phyloP scores from a whole-genome alignment of 768 basidiomycete genomes.

The Kwoniella botswanensis region DNA sequence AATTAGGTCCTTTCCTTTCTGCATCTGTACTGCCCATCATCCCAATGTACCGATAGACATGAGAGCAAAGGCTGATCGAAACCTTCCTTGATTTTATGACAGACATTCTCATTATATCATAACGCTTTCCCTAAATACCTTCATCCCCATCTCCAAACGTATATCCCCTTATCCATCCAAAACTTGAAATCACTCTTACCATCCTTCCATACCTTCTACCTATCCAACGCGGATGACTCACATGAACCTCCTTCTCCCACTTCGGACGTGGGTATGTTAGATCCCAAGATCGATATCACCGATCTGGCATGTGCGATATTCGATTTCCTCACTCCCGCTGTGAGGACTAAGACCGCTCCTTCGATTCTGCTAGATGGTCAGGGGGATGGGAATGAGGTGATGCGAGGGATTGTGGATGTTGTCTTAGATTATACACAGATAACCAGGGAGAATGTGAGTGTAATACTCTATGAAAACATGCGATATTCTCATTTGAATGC shows the following conservation, averaged over 20 bases:
- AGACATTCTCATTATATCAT: conserved; percentile 81
- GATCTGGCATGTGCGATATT: conserved; percentile 77
- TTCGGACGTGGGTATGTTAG: conserved; percentile 59
- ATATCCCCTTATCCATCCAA: conserved; percentile 49
- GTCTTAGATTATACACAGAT: conserved; percentile 81
- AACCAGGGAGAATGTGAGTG: conserved; percentile 81
- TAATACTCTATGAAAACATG: neutral
- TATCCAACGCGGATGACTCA: conserved; percentile 56
- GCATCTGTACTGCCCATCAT: too few species aligned
- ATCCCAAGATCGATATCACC: conserved; percentile 68
- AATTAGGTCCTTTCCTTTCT: neutral
- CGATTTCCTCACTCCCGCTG: conserved; percentile 74
- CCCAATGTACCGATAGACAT: too few species aligned
- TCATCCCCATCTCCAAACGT: conserved; percentile 60
- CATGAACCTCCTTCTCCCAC: conserved; percentile 64
- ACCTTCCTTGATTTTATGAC: neutral
- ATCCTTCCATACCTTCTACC: conserved; percentile 57
- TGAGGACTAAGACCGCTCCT: conserved; percentile 67
- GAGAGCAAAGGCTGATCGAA: neutral
- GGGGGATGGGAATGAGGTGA: conserved; percentile 31
- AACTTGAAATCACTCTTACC: conserved; percentile 69
- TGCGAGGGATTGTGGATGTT: conserved; percentile 36
- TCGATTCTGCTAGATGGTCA: conserved; percentile 66
- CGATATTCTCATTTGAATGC: neutral
- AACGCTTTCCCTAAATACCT: conserved; percentile 80